These are phyloP conservation scores for Rugonectria rugulosa DNA, from an alignment of 2,329 filamentous ascomycete species.

Conservation along the genomic window DNA sequence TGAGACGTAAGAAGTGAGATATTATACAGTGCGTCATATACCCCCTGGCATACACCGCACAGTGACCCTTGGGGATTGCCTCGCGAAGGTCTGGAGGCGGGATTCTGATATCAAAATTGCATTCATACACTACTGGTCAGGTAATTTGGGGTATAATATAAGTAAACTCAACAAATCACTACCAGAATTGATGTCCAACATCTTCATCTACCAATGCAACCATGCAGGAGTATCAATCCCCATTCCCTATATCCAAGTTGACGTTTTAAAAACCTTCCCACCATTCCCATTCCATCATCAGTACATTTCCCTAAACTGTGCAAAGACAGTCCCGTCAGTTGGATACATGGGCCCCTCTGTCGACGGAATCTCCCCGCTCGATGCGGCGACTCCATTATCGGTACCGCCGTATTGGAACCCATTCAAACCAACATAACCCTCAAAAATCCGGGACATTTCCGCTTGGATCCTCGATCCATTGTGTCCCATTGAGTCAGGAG, in stretches of 20 bases:
- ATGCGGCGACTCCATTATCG: constrained; percentile 35
- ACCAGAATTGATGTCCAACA: too few species aligned
- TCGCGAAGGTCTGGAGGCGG: too few species aligned
- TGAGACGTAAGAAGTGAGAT: neutral
- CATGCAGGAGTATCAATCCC: neutral
- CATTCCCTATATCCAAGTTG: neutral
- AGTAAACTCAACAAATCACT: too few species aligned
- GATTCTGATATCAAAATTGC: too few species aligned
- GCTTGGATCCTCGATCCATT: constrained; percentile 60
- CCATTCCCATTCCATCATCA: constrained; percentile 13
- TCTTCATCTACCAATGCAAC: too few species aligned
- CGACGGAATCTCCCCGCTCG: constrained; percentile 35
- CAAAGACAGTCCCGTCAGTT: constrained; percentile 22
- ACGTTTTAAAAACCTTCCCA: neutral
- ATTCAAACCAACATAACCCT: constrained; percentile 48
- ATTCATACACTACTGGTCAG: too few species aligned
- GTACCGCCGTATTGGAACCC: constrained; percentile 42
- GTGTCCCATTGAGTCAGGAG: constrained; percentile 38
- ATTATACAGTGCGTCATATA: constrained; percentile 3
- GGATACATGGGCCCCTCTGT: constrained; percentile 37
- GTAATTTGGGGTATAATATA: too few species aligned
- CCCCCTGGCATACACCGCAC: too few species aligned
- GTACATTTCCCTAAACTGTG: constrained; percentile 27
- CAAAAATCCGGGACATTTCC: constrained; percentile 60
- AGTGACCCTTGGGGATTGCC: too few species aligned